Base-by-base conservation (phyloP, 2,329 filamentous ascomycete species). In the Aaosphaeria pasadenensis region DNA sequence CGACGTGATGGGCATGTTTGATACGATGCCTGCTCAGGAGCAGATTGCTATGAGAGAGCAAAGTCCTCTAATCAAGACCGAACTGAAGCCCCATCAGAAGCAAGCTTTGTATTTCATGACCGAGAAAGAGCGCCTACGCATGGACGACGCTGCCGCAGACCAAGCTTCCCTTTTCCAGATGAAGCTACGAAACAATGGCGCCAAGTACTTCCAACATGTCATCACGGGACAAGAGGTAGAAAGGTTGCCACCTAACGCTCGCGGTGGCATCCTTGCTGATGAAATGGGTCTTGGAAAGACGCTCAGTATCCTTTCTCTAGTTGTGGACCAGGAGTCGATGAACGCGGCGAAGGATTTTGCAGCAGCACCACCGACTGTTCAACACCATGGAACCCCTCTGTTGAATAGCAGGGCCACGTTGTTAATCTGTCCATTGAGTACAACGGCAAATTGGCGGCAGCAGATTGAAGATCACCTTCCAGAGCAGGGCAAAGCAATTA, bases 371-470 rank as follows among this genome's bases (percentile, higher is more conserved):
- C 84, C 86, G 5, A 66, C 66, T 43, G 41, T 4, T 44, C 50
- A 63, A 6, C 58, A 58, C 11, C 9, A 71, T 63, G 7, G 11
- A 17, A 9, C 7, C 11, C 39, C 11, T 11, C 11, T 73, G 17
- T 77, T 76, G 39, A 95, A 96, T 60, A 84, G 83, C 5, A 87
- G 84, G 62, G 84, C 88, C 0, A 97, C 94, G 0, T 75, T 99
- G 31, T 79, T 99, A 13, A 83, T 99, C 11, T 95, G 88, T 48
- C 94, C 94, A 1, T 79, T 96, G 3, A 96, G 89, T 62, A 94
- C 92, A 0, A 85, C 97, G 49, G 86, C 87, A 29, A 99, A 97
- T 62, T 99, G 94, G 94, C 87, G 92, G 59, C 85, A 91, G 57
- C 94, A 99, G 70, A 89, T 97, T 52, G 87, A 87, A 59, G 81